Base-by-base conservation (phyloP, 1,139 yeast species). In the Blastobotrys aristatus region DNA sequence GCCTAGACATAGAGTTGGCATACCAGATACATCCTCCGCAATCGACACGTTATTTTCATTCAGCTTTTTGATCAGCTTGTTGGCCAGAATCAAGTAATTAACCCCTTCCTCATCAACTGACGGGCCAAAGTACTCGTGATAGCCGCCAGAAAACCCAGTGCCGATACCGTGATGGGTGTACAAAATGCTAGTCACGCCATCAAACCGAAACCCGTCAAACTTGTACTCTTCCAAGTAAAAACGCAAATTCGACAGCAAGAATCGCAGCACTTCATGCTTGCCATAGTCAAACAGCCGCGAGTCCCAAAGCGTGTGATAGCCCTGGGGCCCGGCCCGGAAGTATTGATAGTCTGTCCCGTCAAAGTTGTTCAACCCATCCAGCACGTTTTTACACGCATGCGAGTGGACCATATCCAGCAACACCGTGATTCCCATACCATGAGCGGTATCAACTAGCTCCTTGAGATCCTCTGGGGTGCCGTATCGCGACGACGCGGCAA, bases 11-110 rank as follows among this genome's bases (percentile, higher is more conserved):
- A 92, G 71, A 0, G 97, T 88, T 31, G 98, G 98, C 86, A 92
- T 92, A 14, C 98, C 98, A 46, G 94, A 83, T 43, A 92, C 98
- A 65, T 92, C 98, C 66, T 92, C 98, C 2, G 97, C 97, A 58
- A 92, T 86, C 1, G 96, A 80, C 14, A 85, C 77, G 56, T 85
- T 80, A 48, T 72, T 71, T 35, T 79, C 75, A 40, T 69, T 59
- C 55, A 82, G 69, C 55, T 79, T 76, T 40, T 71, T 73, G 56
- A 92, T 76, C 60, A 92, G 69, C 57, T 79, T 77, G 66, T 90
- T 94, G 13, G 97, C 97, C 53, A 92, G 69, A 83, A 89, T 89
- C 62, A 92, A 69, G 64, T 92, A 92, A 26, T 82, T 76, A 50
- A 92, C 73, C 3, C 96, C 96, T 62, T 90, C 97, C 53, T 79